Base-by-base conservation (phyloP, 164 flowering plant species). In the Vitis rotundifolia region DNA sequence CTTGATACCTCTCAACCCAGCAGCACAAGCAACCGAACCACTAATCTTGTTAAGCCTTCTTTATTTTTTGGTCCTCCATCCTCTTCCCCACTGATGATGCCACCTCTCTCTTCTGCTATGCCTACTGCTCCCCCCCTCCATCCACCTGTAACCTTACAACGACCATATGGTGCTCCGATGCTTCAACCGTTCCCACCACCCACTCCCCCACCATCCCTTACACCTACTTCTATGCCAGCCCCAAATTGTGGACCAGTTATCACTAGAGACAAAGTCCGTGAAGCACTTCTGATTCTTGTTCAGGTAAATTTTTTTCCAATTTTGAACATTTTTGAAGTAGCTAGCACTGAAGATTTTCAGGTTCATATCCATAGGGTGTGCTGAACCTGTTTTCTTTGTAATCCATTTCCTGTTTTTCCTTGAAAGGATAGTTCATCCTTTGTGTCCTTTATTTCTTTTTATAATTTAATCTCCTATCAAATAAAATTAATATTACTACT, bases 181-280 rank as follows among this genome's bases (percentile, higher is more conserved):
- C 96, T 89, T 59, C 98, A 90, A 69, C 94, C 98, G 56, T 89
- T 91, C 73, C 97, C 97, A 51, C 97, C 97, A 58, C 97, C 97
- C 13, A 78, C 82, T 26, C 98, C 98, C 6, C 88, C 98, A 61
- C 87, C 82, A 44, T 90, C 96, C 59, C 91, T 92, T 47, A 87
- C 95, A 16, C 91, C 93, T 28, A 22, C 79, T 62, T 49, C 84
- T 66, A 52, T 62, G 53, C 76, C 88, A 10, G 44, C 74, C 57
- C 81, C 77, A 64, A 81, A 72, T 57, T 77, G 82, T 75, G 89
- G 88, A 3, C 85, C 86, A 29, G 71, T 75, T 49, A 85, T 91
- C 74, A 85, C 68, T 66, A 83, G 89, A 77, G 96, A 92, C 11
- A 87, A 92, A 81, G 83, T 87, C 29, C 78, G 80, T 49, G 87